Evolutionary conservation across 169 alveolate genomes (phyloP), one percentile per base, ranked within the genome.

Genomic region (Plasmodium billcollinsi): DNA sequence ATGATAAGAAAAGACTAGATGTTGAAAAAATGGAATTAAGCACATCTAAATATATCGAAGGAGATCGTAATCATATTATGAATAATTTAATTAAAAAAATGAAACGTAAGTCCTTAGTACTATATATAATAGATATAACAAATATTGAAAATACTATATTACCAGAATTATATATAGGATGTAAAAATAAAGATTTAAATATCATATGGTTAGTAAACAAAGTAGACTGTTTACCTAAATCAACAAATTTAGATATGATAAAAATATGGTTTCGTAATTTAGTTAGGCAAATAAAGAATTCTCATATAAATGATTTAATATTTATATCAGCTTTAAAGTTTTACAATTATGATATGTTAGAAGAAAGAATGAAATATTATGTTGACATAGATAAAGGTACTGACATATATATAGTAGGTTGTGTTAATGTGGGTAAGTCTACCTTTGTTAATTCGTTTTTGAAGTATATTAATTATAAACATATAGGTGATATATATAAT

Each of bases 341-440:
- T 14, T 73, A 69, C 54, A 95, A 95, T 39, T 91, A 91, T 67
- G 93, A 90, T 20, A 80, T 85, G 52, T 89, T 95, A 20, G 97
- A 95, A 61, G 91, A 76, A 59, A 72, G 97, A 18, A 65, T 95
- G 80, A 91, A 93, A 71, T 90, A 76, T 43, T 94, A 91, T 69
- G 61, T 95, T 12, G 90, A 71, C 21, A 39, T 83, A 26, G 96
- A 93, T 18, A 65, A 89, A 49, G 93, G 94, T 0, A 74, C 93
- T 58, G 86, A 73, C 72, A 95, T 94, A 33, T 95, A 95, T 80
- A 93, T 95, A n/a, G 96, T 94, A 33, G 97, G 97, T 3, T 65
- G 97, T 47, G 97, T 95, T 14, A 96, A 96, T 91, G 95, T 93
- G 33, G 98, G 98, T 3, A 96, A 96, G 88, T 95, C 97, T 4